A percentile compares a stretch with the other conserved stretches of the same genome.
phyloP scores from a whole-genome alignment of 2,329 filamentous ascomycete species.

The Delphinella strobiligena region DNA sequence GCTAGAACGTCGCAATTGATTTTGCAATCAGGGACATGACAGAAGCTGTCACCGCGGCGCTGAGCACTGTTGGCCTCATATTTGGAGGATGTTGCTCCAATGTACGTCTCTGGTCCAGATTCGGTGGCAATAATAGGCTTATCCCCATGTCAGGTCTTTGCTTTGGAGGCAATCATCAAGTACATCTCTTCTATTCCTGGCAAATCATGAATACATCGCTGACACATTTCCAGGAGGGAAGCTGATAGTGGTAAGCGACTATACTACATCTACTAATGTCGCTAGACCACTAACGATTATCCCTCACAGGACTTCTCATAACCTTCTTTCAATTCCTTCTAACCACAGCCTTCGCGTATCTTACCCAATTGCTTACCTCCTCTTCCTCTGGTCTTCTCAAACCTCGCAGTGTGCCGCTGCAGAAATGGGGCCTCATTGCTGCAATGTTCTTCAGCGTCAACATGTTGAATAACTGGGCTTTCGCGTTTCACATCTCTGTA shows the following conservation, averaged over 20 bases:
- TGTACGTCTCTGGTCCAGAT: slow-evolving; percentile 39
- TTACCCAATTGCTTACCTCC: slow-evolving; percentile 28
- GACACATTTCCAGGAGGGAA: slow-evolving; percentile 50
- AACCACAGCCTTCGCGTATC: slow-evolving; percentile 50
- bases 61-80: slow-evolving; percentile 65
- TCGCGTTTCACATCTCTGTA: slow-evolving; percentile 92
- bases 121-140: not conserved
- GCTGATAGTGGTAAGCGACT: slow-evolving; percentile 59
- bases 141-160: slow-evolving; percentile 58
- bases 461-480: slow-evolving; percentile 92
- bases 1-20: not conserved
- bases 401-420: slow-evolving; percentile 67
- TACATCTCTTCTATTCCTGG: no score
- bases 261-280: not conserved
- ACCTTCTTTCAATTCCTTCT: slow-evolving; percentile 40
- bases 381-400: slow-evolving; percentile 54
- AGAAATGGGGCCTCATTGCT: slow-evolving; percentile 80
- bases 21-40: no score
- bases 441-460: slow-evolving; percentile 88
- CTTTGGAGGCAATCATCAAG: slow-evolving; percentile 90
- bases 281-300: not conserved
- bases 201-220: no score
- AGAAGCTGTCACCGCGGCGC: slow-evolving; percentile 13
- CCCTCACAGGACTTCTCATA: slow-evolving; percentile 48
- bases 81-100: slow-evolving; percentile 95